Evolutionary conservation across 2,329 filamentous ascomycete genomes (phyloP).

Genomic region (Aspergillus pseudoterreus): DNA sequence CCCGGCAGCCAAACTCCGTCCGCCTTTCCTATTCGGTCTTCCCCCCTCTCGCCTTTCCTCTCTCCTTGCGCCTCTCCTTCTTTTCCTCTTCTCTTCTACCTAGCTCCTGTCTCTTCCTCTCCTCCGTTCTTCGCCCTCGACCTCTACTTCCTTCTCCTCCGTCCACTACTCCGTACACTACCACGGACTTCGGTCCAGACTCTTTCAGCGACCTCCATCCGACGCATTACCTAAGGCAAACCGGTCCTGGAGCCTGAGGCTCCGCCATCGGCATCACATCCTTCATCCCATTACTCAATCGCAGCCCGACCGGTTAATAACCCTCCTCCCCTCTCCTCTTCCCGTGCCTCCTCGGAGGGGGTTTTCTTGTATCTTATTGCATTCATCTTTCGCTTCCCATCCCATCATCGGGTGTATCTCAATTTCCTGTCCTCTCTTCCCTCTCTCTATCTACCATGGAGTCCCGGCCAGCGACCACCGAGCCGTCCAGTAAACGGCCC

Average conservation of each 20-base stretch:
- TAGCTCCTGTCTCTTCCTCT: neutral
- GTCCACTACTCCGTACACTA: conserved; percentile 5
- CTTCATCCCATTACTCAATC: conserved; percentile 16
- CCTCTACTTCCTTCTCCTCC: conserved; percentile 8
- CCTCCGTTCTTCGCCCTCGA: neutral
- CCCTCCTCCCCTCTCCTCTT: conserved; percentile 1
- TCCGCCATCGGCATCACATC: conserved; percentile 22
- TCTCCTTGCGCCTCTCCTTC: conserved; percentile 6
- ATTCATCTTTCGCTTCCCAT: conserved; percentile 1
- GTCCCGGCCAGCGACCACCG: conserved; percentile 31
- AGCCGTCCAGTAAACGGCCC: conserved; percentile 43
- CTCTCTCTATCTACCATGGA: conserved; percentile 25
- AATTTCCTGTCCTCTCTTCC: neutral
- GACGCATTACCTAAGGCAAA: conserved; percentile 16
- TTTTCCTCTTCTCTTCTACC: conserved; percentile 5
- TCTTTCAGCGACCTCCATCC: neutral
- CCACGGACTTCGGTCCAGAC: conserved; percentile 5
- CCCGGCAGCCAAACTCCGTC: conserved; percentile 1
- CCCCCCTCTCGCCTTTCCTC: conserved; percentile 4
- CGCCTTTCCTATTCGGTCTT: conserved; percentile 3
- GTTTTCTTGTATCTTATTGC: neutral
- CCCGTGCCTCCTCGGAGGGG: neutral
- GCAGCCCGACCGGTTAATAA: conserved; percentile 1
- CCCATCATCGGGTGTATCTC: neutral
- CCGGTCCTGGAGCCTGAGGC: conserved; percentile 15